phyloP scores from a whole-genome alignment of 108 stramenopile genomes.

The Aureococcus anophagefferens region DNA sequence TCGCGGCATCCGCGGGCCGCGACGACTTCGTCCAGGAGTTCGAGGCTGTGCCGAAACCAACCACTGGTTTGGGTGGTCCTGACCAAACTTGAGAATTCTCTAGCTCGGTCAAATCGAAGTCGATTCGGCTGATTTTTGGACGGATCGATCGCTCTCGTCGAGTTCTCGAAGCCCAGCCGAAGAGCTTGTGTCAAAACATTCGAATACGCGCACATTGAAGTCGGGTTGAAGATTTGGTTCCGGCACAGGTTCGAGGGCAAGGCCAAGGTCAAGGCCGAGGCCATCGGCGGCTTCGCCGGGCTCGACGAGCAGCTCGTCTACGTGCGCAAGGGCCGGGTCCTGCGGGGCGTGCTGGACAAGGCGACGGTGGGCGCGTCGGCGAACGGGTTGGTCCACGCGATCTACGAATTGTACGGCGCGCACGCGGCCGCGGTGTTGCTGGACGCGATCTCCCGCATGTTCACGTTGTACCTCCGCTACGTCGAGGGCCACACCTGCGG shows the following conservation, averaged over 20 bases:
- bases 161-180: no score
- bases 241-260: constrained; percentile 83
- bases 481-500: constrained; percentile 92
- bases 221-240: no score
- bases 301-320: constrained; percentile 81
- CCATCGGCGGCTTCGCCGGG: constrained; percentile 57
- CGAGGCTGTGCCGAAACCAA: no score
- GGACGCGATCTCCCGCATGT: constrained; percentile 82
- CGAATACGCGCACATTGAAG: no score
- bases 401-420: constrained; percentile 91
- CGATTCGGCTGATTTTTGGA: no score
- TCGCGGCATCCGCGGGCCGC: not conserved
- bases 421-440: constrained; percentile 72
- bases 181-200: no score
- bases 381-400: constrained; percentile 83
- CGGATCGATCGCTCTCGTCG: no score
- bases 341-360: constrained; percentile 94
- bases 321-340: constrained; percentile 77
- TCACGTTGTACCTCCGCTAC: constrained; percentile 86
- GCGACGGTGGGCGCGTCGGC: constrained; percentile 75
- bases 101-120: no score
- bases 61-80: no score
- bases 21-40: constrained; percentile 1
- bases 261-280: constrained; percentile 75
- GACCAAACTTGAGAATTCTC: no score